Conservation (phyloP, 768 basidiomycete species). For the Pisolithus tinctorius region DNA sequence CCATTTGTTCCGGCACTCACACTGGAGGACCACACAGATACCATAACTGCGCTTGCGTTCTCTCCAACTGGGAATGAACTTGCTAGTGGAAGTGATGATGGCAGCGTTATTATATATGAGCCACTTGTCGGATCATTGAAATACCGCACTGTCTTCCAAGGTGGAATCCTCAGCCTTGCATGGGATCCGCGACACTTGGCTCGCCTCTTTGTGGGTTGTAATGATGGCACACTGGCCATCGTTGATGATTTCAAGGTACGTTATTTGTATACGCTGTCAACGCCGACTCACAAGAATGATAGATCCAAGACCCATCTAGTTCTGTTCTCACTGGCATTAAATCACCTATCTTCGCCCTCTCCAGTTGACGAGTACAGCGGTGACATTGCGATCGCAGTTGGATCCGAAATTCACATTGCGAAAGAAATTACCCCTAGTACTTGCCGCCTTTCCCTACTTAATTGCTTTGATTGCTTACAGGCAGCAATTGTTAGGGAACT, state of each 20-base stretch:
- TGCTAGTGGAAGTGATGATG: conserved; percentile 1
- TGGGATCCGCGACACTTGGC: not conserved
- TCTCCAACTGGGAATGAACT: not conserved
- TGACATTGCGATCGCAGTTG: not conserved
- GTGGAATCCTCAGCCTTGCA: not conserved
- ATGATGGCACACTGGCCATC: conserved; percentile 1
- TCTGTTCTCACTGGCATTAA: conserved; percentile 1
- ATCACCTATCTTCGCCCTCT: not conserved
- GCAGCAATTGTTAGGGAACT: not conserved
- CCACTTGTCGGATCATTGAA: not conserved
- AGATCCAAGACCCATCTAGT: too few relatives aligned
- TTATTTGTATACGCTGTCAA: not conserved
- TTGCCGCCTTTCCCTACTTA: not conserved
- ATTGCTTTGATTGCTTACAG: not conserved
- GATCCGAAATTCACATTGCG: conserved; percentile 2
- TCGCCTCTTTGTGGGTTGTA: conserved; percentile 2
- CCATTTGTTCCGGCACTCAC: not conserved
- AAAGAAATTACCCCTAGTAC: not conserved
- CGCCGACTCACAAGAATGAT: not conserved
- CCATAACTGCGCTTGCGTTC: not conserved
- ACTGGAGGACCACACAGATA: not conserved
- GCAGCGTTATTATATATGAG: conserved; percentile 3
- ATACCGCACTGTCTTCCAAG: not conserved
- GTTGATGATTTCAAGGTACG: conserved; percentile 1
- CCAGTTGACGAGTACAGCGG: not conserved